A percentile compares a stretch with the other conserved stretches of the same genome.
Evolutionary conservation across 441 rosid species (phyloP).

Genomic region (Sinapis alba): DNA sequence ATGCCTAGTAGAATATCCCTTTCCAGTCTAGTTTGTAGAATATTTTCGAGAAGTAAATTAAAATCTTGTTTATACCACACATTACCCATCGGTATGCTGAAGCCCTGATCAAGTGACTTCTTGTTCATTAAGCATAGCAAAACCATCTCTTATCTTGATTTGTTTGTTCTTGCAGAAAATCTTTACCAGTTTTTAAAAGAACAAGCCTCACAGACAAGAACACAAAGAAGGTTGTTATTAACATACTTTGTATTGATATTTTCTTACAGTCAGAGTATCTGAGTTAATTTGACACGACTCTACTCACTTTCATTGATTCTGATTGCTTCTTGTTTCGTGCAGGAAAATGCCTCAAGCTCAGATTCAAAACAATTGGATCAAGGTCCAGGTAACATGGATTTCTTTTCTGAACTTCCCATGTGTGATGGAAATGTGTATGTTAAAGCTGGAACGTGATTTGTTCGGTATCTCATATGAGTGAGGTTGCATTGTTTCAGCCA

Average conservation of each 20-base stretch:
- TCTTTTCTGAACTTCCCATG: conserved; percentile 5
- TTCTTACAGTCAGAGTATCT: not conserved
- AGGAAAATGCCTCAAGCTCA: conserved; percentile 54
- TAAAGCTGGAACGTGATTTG: conserved; percentile 11
- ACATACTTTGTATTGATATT: not conserved
- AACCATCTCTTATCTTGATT: conserved; percentile 33
- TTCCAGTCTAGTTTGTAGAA: conserved; percentile 4
- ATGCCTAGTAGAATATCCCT: conserved; percentile 5
- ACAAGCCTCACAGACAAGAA: conserved; percentile 46
- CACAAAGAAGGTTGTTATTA: conserved; percentile 39
- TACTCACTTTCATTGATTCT: conserved; percentile 13
- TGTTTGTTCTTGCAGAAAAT: conserved; percentile 62
- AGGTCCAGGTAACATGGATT: conserved; percentile 37
- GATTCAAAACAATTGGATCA: conserved; percentile 42
- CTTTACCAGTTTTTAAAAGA: conserved; percentile 54
- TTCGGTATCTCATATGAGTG: conserved; percentile 26
- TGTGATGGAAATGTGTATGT: conserved; percentile 25
- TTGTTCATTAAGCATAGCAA: conserved; percentile 44
- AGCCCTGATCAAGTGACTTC: conserved; percentile 17
- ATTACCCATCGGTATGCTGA: conserved; percentile 10
- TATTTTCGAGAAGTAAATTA: not conserved
- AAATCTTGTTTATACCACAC: not conserved
- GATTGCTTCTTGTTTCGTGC: not conserved
- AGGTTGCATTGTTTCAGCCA: conserved; percentile 51
- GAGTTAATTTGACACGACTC: conserved; percentile 10